phyloP scores from a whole-genome alignment of 306 rosid genomes.

The Trifolium dubium region DNA sequence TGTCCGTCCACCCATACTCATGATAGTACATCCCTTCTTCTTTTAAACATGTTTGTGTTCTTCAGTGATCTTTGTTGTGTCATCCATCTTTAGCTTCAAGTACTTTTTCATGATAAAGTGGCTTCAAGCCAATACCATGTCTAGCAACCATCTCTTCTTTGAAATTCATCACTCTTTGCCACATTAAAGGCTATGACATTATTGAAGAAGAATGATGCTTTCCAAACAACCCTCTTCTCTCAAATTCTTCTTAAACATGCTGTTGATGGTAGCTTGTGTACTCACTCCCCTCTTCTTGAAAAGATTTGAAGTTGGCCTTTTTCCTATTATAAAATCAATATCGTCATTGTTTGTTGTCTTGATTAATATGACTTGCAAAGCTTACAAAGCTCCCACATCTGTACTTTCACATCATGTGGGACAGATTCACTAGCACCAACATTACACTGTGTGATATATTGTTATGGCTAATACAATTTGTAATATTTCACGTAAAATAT shows the following conservation, averaged over 20 bases:
- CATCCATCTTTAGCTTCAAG: not conserved
- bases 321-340: not conserved
- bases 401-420: not conserved
- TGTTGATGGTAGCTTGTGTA: not conserved
- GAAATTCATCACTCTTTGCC: not conserved
- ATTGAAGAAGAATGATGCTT: not conserved
- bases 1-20: no score
- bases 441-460: constrained; percentile 46
- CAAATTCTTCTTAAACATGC: not conserved
- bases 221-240: not conserved
- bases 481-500: constrained; percentile 81
- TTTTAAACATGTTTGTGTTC: no score
- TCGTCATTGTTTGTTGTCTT: not conserved
- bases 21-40: no score
- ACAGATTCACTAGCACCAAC: not conserved
- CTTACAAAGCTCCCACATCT: not conserved
- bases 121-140: not conserved
- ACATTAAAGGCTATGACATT: not conserved
- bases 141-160: not conserved
- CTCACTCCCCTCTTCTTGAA: not conserved
- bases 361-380: not conserved
- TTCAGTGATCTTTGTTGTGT: no score
- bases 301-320: not conserved
- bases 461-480: constrained; percentile 85
- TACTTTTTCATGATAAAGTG: not conserved